Evolutionary conservation across 1,284 basidiomycete species (phyloP).

Genomic region (Microbotryum lychnidis-dioicae): DNA sequence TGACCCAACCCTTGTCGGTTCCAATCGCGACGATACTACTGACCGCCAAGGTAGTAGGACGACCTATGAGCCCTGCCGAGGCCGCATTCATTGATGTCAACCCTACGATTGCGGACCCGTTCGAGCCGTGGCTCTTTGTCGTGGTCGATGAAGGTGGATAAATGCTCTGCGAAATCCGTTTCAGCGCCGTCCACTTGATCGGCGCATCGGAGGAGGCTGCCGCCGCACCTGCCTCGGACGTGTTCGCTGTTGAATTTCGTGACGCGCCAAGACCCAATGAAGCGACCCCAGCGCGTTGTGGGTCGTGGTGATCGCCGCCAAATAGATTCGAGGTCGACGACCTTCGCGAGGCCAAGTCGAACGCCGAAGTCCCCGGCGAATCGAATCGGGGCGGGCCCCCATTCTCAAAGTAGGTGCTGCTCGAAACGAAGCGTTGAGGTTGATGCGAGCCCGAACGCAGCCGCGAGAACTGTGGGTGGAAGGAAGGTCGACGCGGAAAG

Average conservation of each 20-base stretch:
- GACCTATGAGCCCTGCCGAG: constrained; percentile 42
- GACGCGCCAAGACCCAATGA: background rate
- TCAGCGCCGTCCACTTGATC: constrained; percentile 67
- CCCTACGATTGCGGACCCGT: constrained; percentile 6
- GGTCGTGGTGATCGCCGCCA: background rate
- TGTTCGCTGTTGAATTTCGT: background rate
- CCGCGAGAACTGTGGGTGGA: constrained; percentile 31
- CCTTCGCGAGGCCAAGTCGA: constrained; percentile 31
- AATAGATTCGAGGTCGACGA: constrained; percentile 19
- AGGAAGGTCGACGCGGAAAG: constrained; percentile 26
- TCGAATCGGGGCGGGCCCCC: too few relatives aligned
- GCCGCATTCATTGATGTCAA: constrained; percentile 6
- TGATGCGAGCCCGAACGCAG: constrained; percentile 24
- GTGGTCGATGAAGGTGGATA: constrained; percentile 35
- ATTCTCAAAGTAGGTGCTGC: constrained; percentile 14
- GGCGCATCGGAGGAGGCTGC: constrained; percentile 11
- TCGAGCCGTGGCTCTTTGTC: constrained; percentile 1
- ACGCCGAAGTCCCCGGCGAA: constrained; percentile 19
- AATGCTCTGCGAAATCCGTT: constrained; percentile 52
- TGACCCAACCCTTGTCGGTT: constrained; percentile 64
- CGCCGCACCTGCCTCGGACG: constrained; percentile 10
- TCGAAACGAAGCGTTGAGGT: constrained; percentile 29
- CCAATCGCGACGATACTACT: constrained; percentile 88
- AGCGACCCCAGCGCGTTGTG: constrained; percentile 8
- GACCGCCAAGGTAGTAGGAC: constrained; percentile 71